These are phyloP conservation scores for Solanum lycopersicoides DNA, from an alignment of 257 asterid species.

Conservation along the genomic window DNA sequence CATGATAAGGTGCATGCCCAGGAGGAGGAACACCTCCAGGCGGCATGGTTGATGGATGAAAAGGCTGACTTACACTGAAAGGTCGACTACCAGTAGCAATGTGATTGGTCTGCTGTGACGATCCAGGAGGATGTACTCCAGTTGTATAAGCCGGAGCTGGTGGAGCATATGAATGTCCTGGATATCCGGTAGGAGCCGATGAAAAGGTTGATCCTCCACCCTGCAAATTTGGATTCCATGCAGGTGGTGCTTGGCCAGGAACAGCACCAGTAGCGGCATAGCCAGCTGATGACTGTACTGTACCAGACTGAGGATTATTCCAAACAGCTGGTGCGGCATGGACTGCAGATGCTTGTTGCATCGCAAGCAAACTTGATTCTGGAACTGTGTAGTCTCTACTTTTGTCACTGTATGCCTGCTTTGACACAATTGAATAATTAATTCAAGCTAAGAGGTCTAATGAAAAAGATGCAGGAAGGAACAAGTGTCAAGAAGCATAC, in stretches of 20 bases:
- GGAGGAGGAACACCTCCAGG: constrained; percentile 32
- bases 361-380: constrained; percentile 21
- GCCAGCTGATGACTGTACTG: constrained; percentile 24
- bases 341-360: constrained; percentile 37
- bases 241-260: constrained; percentile 23
- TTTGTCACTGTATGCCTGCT: constrained; percentile 77
- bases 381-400: constrained; percentile 76
- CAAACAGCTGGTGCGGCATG: constrained; percentile 21
- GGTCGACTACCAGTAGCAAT: constrained; percentile 12
- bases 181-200: constrained; percentile 25
- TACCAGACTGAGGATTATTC: constrained; percentile 31
- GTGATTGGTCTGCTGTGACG: neutral
- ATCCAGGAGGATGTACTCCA: constrained; percentile 15
- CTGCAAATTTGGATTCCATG: constrained; percentile 34
- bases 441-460: neutral
- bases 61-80: constrained; percentile 20
- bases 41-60: constrained; percentile 17
- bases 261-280: constrained; percentile 15
- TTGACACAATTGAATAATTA: neutral
- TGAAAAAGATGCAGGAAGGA: neutral
- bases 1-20: constrained; percentile 28
- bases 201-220: constrained; percentile 22
- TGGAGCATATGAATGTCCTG: constrained; percentile 35
- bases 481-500: constrained; percentile 18
- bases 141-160: constrained; percentile 27